Evolutionary conservation across 225 moss, liverwort and hornwort genomes (phyloP), one percentile per base, ranked within the genome.

Genomic region (Pseudisothecium myosuroides): DNA sequence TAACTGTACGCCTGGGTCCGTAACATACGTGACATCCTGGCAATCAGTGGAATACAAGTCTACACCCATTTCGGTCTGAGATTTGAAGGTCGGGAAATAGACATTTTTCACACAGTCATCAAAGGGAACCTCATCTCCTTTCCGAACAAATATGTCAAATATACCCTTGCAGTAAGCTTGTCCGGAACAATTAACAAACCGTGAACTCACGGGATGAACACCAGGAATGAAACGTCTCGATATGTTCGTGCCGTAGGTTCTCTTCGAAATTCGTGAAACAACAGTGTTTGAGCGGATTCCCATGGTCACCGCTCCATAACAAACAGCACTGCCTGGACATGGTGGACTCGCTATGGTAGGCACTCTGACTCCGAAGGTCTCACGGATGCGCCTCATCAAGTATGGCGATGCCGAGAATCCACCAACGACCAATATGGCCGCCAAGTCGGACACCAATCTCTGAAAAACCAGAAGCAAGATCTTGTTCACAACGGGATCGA

Each of bases 1-100:
- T 0, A 68, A 10, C 19, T 68, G 2, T 2, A 83, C 27, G 52
- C 83, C 83, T 0, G 68, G 39, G 28, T 83, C 83, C 7, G 68
- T 68, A 11, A 83, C n/a, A 20, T 4, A 68, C 9, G 6, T 0
- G 39, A 55, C 68, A n/a, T 66, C 39, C 39, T 17, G 7, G 39
- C 9, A 39, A 29, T 69, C 68, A 52, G 12, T 0, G 55, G 0
- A 52, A 1, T 84, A 69, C 55, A 84, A 14, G 2, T 2, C 1
- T 0, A 80, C 0, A 2, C 0, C 0, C 1, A 87, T 0, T 1
- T 0, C 0, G 5, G 76, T 82, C 58, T 88, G 78, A n/a, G 5
- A 24, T n/a, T 21, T 41, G 1, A 0, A 0, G 0, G 34, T 0
- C 1, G 92, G 0, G 26, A 0, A n/a, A n/a, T n/a, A 0, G 0